These are phyloP conservation scores for Ophiostoma piceae DNA, from an alignment of 2,329 filamentous ascomycete genomes.

Conservation along the genomic window DNA sequence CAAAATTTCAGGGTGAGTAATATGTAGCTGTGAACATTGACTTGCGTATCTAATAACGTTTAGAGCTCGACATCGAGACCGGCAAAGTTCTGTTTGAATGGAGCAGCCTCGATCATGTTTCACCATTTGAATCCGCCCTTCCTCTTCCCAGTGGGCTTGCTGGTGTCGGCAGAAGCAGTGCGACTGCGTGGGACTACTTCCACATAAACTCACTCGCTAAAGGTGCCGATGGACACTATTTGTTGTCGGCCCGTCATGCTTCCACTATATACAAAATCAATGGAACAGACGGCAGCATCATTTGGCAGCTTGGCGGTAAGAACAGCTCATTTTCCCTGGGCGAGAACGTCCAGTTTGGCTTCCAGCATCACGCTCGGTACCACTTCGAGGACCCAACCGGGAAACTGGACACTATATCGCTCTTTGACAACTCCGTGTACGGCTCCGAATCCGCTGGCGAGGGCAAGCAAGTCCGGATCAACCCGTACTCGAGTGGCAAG, in stretches of 20 bases:
- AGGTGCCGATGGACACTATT: constrained; percentile 40
- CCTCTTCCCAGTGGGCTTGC: background rate
- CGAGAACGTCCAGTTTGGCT: background rate
- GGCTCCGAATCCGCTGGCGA: background rate
- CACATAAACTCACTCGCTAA: constrained; percentile 50
- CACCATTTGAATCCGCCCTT: background rate
- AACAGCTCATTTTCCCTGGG: background rate
- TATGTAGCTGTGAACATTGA: background rate
- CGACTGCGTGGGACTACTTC: constrained; percentile 45
- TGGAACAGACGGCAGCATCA: background rate
- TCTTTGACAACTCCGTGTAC: background rate
- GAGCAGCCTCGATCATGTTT: background rate
- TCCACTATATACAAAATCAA: constrained; percentile 4
- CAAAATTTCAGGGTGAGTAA: background rate
- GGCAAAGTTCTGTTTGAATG: background rate
- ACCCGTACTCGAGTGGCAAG: background rate
- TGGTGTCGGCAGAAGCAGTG: constrained; percentile 11
- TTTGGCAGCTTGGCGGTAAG: background rate
- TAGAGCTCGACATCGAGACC: background rate
- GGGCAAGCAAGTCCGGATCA: background rate
- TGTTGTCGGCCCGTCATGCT: constrained; percentile 36
- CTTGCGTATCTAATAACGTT: background rate
- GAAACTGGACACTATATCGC: background rate
- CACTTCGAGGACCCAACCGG: background rate
- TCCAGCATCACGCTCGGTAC: background rate